These are phyloP conservation scores for Quercus alba DNA, from an alignment of 306 rosid genomes.

Conservation along the genomic window DNA sequence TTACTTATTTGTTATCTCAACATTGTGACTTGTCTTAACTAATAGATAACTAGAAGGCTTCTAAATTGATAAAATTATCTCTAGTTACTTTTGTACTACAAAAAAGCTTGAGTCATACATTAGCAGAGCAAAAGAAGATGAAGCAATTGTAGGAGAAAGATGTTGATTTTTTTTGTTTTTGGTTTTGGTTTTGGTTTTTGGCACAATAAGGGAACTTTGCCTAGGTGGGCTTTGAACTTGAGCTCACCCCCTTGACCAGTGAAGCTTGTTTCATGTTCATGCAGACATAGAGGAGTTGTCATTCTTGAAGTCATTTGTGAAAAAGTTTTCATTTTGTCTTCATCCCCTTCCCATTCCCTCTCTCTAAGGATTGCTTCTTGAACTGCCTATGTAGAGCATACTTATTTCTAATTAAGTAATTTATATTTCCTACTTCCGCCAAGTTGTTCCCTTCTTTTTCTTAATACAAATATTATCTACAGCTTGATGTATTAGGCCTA, in stretches of 20 bases:
- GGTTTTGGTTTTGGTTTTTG: too few species aligned
- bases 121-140: not conserved
- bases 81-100: not conserved
- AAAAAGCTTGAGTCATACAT: not conserved
- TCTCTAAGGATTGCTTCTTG: too few species aligned
- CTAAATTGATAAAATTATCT: not conserved
- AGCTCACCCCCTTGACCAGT: not conserved
- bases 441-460: too few species aligned
- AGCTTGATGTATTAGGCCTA: not conserved
- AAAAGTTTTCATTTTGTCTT: too few species aligned
- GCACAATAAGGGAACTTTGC: too few species aligned
- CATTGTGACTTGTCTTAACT: not conserved
- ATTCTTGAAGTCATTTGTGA: too few species aligned
- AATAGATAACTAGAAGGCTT: not conserved
- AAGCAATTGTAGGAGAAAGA: not conserved
- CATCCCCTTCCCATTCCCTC: too few species aligned
- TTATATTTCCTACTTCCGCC: too few species aligned
- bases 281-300: too few species aligned
- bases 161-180: not conserved
- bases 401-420: too few species aligned
- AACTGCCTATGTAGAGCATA: too few species aligned
- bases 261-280: not conserved
- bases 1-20: not conserved
- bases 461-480: not conserved
- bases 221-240: too few species aligned